Percentiles rank a stretch among this genome's conserved stretches.
Evolutionary conservation across 345 rosid species (phyloP).

Genomic region (Litchi chinensis): DNA sequence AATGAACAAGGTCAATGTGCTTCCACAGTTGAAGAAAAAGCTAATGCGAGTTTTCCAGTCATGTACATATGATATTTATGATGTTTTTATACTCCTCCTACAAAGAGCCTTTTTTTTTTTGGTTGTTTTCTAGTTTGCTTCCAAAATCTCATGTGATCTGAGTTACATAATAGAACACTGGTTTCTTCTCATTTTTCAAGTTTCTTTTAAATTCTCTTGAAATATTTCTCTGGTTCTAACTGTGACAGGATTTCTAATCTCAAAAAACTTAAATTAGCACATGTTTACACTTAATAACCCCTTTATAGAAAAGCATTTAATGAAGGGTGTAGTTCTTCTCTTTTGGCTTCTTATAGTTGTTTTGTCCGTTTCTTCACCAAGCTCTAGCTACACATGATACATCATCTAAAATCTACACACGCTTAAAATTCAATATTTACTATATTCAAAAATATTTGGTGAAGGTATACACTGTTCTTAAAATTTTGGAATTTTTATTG

Average conservation of each 20-base stretch:
- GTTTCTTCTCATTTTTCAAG: background rate
- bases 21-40: slow-evolving; percentile 6
- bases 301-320: background rate
- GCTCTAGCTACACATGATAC: background rate
- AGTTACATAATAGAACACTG: slow-evolving; percentile 17
- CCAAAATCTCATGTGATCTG: slow-evolving; percentile 8
- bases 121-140: background rate
- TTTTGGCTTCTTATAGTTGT: background rate
- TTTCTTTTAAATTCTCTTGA: no score
- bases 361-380: background rate
- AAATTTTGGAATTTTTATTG: slow-evolving; percentile 5
- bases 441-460: background rate
- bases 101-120: slow-evolving; percentile 14
- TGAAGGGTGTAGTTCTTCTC: background rate
- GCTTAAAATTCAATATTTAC: background rate
- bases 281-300: background rate
- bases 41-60: slow-evolving; percentile 19
- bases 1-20: slow-evolving; percentile 1
- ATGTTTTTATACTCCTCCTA: slow-evolving; percentile 16
- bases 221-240: background rate
- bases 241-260: background rate
- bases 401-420: background rate
- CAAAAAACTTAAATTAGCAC: background rate
- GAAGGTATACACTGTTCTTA: background rate
- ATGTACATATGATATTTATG: slow-evolving; percentile 46